Base-by-base conservation (phyloP, 1,139 yeast genomes). In the Candida dubliniensis region DNA sequence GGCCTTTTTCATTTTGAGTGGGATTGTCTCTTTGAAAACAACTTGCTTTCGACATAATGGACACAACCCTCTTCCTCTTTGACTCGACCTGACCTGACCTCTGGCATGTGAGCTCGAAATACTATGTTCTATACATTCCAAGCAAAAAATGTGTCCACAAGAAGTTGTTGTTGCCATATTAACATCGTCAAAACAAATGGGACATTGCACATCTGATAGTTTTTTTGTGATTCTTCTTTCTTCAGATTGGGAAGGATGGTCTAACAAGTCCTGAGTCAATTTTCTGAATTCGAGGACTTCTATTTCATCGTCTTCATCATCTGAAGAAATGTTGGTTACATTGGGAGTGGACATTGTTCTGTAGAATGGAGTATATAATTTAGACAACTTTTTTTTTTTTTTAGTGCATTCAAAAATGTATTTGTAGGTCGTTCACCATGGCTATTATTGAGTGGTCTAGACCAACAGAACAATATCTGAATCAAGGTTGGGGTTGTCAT, bases 121-220 rank as follows among this genome's bases (percentile, higher is more conserved):
- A 50, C 76, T 67, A 49, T 67, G 73, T 53, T 65, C 74, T 30
- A 74, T 62, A 50, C 79, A 74, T 35, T 71, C 75, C 11, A 74
- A 58, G 47, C 79, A 74, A 52, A 71, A 74, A 2, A 74, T 59
- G 51, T 74, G 79, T 7, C 79, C 79, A 54, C 79, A 74, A 1
- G 67, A 57, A 0, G 78, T 72, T 33, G 67, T 62, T 25, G 77
- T 71, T 29, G 78, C 78, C 37, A 55, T 58, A 4, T 60, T 57
- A 32, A 74, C 56, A n/a, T 64, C 62, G 46, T 74, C 79, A 51
- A 74, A 73, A 53, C 79, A 74, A 18, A 74, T 70, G 14, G 79
- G 79, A 51, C 79, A 74, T 51, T 71, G 71, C 13, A 69, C 57
- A 46, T 70, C 73, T 13, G 64, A 57, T 39, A 74, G 53, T 35